Evolutionary conservation across 768 basidiomycete species (phyloP).

Genomic region (Lactarius psammicola): DNA sequence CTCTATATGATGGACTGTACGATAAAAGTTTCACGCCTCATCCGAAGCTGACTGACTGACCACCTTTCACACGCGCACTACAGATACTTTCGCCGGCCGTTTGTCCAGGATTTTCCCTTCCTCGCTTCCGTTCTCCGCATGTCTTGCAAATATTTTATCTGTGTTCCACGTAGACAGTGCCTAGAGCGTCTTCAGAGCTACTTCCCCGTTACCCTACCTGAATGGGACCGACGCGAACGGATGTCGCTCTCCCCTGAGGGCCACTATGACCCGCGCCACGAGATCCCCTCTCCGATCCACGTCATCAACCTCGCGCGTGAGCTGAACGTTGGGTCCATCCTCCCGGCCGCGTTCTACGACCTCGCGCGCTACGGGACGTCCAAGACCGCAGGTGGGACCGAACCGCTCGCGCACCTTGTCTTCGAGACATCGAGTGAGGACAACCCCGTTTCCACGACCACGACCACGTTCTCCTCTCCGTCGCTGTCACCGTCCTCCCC

Average conservation of each 20-base stretch:
- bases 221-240: slow-evolving; percentile 68
- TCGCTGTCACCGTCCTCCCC: background rate
- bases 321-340: slow-evolving; percentile 52
- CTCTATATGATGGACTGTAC: slow-evolving; percentile 76
- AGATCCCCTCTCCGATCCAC: slow-evolving; percentile 64
- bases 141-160: slow-evolving; percentile 73
- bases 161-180: slow-evolving; percentile 61
- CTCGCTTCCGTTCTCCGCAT: slow-evolving; percentile 67
- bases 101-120: slow-evolving; percentile 54
- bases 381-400: slow-evolving; percentile 58
- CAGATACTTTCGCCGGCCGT: slow-evolving; percentile 57
- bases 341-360: slow-evolving; percentile 75
- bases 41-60: background rate
- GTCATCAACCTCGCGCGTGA: slow-evolving; percentile 69
- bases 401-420: slow-evolving; percentile 32
- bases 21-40: slow-evolving; percentile 33
- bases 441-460: slow-evolving; percentile 11
- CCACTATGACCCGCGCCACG: slow-evolving; percentile 57
- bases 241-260: slow-evolving; percentile 49
- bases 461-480: slow-evolving; percentile 15
- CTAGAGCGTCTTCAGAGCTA: slow-evolving; percentile 56
- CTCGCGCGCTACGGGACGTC: slow-evolving; percentile 70
- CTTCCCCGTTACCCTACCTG: slow-evolving; percentile 65
- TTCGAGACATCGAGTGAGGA: slow-evolving; percentile 10
- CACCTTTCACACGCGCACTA: background rate